Percentiles rank a stretch among this genome's conserved stretches.
Conservation (phyloP, 768 basidiomycete genomes). For the Kwoniella dejecticola region DNA sequence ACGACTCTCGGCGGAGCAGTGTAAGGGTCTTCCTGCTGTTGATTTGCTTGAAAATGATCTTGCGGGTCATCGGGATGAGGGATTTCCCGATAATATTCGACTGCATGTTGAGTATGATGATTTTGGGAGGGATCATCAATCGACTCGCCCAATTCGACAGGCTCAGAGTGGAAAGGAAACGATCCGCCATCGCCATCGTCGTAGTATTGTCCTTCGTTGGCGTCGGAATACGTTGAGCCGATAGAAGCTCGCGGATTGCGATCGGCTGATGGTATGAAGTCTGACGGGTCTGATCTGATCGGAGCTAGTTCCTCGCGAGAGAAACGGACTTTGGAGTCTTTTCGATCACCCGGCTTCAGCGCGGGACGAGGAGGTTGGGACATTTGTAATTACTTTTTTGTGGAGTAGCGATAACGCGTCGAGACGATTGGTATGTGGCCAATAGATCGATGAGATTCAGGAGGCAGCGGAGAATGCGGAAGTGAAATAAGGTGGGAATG, state of each 20-base stretch:
- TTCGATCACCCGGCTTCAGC: slow-evolving; percentile 28
- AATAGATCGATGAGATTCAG: too few relatives aligned
- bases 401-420: too few relatives aligned
- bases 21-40: slow-evolving; percentile 13
- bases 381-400: too few relatives aligned
- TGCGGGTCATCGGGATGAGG: slow-evolving; percentile 2
- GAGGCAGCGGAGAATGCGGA: not conserved
- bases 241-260: slow-evolving; percentile 17
- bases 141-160: slow-evolving; percentile 17
- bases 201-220: not conserved
- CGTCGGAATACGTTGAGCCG: slow-evolving; percentile 11
- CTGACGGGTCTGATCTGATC: slow-evolving; percentile 31
- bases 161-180: slow-evolving; percentile 19
- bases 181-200: not conserved
- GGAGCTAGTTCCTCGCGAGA: slow-evolving; percentile 35
- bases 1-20: slow-evolving; percentile 23
- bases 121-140: slow-evolving; percentile 1
- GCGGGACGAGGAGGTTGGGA: slow-evolving; percentile 29
- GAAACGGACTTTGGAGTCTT: slow-evolving; percentile 36
- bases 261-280: slow-evolving; percentile 26
- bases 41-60: not conserved
- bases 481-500: not conserved
- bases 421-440: too few relatives aligned
- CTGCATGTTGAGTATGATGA: not conserved
- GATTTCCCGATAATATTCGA: slow-evolving; percentile 10